phyloP scores from a whole-genome alignment of 1,139 yeast genomes.

The Blastobotrys serpentis region DNA sequence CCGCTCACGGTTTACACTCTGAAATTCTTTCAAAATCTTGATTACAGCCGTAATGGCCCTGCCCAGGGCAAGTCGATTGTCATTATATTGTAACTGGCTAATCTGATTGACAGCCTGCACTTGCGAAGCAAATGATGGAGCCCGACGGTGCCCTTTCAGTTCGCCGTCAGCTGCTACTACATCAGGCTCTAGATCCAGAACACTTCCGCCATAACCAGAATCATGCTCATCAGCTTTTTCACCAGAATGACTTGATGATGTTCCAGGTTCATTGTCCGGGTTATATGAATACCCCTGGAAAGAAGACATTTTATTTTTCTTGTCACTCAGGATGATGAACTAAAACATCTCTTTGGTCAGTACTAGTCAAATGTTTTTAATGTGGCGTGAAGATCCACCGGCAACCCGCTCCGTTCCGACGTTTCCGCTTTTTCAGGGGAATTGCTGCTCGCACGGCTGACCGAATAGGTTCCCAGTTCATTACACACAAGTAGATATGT shows the following conservation, averaged over 20 bases:
- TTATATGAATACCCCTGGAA: conserved; percentile 12
- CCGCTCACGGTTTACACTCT: conserved; percentile 51
- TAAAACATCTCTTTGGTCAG: too few species aligned
- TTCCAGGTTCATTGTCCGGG: conserved; percentile 22
- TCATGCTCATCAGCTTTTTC: conserved; percentile 19
- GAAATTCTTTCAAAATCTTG: conserved; percentile 53
- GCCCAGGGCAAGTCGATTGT: conserved; percentile 61
- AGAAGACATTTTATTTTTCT: not conserved
- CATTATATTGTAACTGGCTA: conserved; percentile 68
- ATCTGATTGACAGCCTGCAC: conserved; percentile 44
- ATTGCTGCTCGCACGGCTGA: too few species aligned
- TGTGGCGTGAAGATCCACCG: not conserved
- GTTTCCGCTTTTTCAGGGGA: too few species aligned
- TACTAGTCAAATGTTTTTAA: too few species aligned
- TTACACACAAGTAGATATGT: too few species aligned
- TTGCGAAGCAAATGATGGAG: conserved; percentile 31
- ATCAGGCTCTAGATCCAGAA: conserved; percentile 22
- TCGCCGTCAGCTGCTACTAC: conserved; percentile 21
- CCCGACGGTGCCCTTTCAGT: conserved; percentile 24
- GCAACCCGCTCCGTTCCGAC: not conserved
- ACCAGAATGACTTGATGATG: conserved; percentile 17
- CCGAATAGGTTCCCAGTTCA: too few species aligned
- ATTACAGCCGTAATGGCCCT: conserved; percentile 59
- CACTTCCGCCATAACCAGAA: conserved; percentile 32
- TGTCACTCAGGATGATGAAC: too few species aligned